Percentiles rank a stretch among this genome's conserved stretches.
Conservation (phyloP, 139 green algal species). For the Chlorella sp. region DNA sequence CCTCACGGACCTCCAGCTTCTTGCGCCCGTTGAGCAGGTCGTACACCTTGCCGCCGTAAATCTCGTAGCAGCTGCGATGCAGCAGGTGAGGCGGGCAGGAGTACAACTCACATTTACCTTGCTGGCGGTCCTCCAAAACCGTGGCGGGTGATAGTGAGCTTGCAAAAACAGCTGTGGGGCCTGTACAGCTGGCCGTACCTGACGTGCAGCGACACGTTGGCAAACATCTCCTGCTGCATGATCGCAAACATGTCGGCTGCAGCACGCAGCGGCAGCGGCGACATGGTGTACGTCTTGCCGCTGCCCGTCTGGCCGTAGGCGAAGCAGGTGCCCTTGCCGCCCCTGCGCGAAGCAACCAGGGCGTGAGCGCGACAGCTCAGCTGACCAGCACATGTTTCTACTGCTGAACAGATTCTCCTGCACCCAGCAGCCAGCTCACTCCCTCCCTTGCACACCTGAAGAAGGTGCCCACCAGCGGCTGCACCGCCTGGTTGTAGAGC, state of each 20-base stretch:
- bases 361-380: background rate
- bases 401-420: background rate
- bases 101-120: background rate
- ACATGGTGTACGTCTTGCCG: conserved; percentile 98
- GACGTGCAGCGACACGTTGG: conserved; percentile 41
- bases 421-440: background rate
- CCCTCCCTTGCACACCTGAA: conserved; percentile 55
- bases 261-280: conserved; percentile 90
- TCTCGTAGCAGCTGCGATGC: conserved; percentile 89
- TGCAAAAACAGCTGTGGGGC: too few species aligned
- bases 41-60: conserved; percentile 98
- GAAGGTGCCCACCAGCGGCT: conserved; percentile 92
- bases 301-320: conserved; percentile 94
- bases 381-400: background rate
- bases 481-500: conserved; percentile 89
- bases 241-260: conserved; percentile 86
- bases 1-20: conserved; percentile 93
- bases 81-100: background rate
- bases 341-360: background rate
- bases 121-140: background rate
- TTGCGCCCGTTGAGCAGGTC: conserved; percentile 95
- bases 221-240: conserved; percentile 65
- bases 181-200: too few species aligned
- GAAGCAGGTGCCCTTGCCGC: conserved; percentile 94
- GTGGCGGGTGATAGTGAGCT: too few species aligned